These are phyloP conservation scores for Alnus glutinosa DNA, from an alignment of 306 rosid species.

Conservation along the genomic window DNA sequence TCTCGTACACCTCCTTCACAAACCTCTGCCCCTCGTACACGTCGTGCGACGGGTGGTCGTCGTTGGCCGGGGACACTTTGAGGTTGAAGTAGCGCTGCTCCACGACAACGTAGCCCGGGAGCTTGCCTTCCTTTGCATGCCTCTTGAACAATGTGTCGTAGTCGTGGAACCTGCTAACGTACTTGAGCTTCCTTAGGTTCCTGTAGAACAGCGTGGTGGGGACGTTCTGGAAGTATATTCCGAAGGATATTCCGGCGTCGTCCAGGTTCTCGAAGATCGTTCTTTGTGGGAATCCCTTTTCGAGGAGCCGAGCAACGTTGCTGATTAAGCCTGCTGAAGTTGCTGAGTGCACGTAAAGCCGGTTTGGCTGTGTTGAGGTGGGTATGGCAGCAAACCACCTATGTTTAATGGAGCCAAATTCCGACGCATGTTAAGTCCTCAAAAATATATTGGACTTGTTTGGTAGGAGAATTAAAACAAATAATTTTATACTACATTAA, in stretches of 20 bases:
- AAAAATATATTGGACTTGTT: no score
- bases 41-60: constrained; percentile 91
- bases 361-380: constrained; percentile 83
- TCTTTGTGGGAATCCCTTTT: constrained; percentile 67
- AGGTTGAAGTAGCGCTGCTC: constrained; percentile 79
- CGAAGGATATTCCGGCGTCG: constrained; percentile 59
- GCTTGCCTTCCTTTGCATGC: constrained; percentile 55
- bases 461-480: no score
- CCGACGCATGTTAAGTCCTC: no score
- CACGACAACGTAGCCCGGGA: constrained; percentile 65
- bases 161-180: constrained; percentile 40
- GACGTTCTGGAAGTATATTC: constrained; percentile 75
- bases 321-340: constrained; percentile 83
- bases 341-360: constrained; percentile 78
- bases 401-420: no score
- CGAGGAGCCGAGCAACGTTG: constrained; percentile 52
- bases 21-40: constrained; percentile 80
- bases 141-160: constrained; percentile 55
- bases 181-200: constrained; percentile 70
- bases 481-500: no score
- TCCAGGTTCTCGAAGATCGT: constrained; percentile 68
- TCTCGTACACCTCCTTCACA: constrained; percentile 88
- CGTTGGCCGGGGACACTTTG: constrained; percentile 59
- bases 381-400: constrained; percentile 97
- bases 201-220: constrained; percentile 76